phyloP scores from a whole-genome alignment of 2,329 filamentous ascomycete genomes.

The Trichoderma koningiopsis region DNA sequence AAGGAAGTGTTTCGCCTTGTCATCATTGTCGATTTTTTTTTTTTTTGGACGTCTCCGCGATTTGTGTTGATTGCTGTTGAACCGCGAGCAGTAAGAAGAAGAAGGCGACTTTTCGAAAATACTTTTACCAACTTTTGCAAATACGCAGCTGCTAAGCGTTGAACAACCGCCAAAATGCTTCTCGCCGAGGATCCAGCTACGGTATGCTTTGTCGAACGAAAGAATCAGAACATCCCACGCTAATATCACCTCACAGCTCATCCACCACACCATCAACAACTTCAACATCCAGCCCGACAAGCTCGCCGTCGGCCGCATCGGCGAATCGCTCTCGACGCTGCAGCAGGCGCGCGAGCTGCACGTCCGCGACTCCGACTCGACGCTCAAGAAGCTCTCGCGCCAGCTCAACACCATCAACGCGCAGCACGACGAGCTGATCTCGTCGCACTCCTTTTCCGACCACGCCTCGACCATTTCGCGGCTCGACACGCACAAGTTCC shows the following conservation, averaged over 20 bases:
- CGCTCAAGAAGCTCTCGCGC: constrained; percentile 72
- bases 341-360: constrained; percentile 80
- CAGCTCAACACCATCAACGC: constrained; percentile 72
- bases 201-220: constrained; percentile 51
- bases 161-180: constrained; percentile 66
- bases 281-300: constrained; percentile 95
- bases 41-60: neutral
- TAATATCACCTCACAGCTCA: constrained; percentile 61
- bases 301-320: constrained; percentile 77
- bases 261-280: constrained; percentile 87
- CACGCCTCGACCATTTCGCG: constrained; percentile 84
- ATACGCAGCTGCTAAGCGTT: neutral
- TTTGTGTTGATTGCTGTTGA: neutral
- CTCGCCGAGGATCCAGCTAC: constrained; percentile 91
- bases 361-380: constrained; percentile 67
- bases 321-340: constrained; percentile 80
- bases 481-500: constrained; percentile 92
- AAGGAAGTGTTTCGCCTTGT: neutral
- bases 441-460: constrained; percentile 72
- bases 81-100: neutral
- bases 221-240: neutral
- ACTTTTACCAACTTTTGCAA: neutral
- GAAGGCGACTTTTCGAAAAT: neutral
- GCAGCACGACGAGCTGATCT: constrained; percentile 75
- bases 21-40: neutral